These are phyloP conservation scores for Trichophaea hybrida DNA, from an alignment of 2,329 filamentous ascomycete species.

Conservation along the genomic window DNA sequence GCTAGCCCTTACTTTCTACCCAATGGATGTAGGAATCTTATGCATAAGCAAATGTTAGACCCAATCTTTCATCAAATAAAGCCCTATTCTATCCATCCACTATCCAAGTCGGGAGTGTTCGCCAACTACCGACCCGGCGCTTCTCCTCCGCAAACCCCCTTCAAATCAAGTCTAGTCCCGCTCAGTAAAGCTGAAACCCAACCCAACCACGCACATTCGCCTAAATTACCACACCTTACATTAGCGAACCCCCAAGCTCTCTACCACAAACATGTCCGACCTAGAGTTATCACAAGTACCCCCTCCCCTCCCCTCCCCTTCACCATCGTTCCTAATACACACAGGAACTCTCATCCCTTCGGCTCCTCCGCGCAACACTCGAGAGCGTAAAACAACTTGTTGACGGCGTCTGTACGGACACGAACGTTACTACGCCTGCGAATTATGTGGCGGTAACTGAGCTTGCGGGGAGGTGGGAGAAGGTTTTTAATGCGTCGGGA, in stretches of 20 bases:
- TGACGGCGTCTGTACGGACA: slow-evolving; percentile 21
- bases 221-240: not conserved
- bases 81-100: too few relatives aligned
- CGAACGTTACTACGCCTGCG: slow-evolving; percentile 12
- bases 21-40: too few relatives aligned
- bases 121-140: too few relatives aligned
- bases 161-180: too few relatives aligned
- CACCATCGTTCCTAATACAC: not conserved
- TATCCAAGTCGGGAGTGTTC: too few relatives aligned
- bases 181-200: too few relatives aligned
- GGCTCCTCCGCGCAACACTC: slow-evolving; percentile 26
- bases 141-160: too few relatives aligned
- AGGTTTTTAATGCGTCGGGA: not conserved
- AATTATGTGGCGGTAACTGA: slow-evolving; percentile 22
- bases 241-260: not conserved
- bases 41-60: too few relatives aligned
- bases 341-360: slow-evolving; percentile 26
- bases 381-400: slow-evolving; percentile 26
- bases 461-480: slow-evolving; percentile 3
- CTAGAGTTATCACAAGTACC: not conserved
- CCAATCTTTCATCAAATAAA: too few relatives aligned
- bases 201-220: not conserved
- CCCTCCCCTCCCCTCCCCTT: not conserved
- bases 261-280: not conserved
- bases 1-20: too few relatives aligned